Conservation (phyloP, 441 rosid genomes). For the Populus trichocarpa region DNA sequence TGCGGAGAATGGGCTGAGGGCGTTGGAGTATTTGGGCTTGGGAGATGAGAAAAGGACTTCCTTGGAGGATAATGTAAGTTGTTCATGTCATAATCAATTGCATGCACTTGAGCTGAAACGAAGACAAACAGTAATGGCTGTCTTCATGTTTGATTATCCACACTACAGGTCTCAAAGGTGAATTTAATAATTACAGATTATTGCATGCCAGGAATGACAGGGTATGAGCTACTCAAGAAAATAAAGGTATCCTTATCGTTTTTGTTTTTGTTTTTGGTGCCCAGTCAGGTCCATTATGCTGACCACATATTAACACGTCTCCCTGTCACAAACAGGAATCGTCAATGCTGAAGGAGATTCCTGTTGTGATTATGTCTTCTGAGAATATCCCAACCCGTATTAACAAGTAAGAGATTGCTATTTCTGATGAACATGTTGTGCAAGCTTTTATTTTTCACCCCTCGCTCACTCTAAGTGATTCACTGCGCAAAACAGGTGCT, state of each 20-base stretch:
- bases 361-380: conserved; percentile 84
- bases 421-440: not conserved
- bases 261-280: not conserved
- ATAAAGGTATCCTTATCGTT: conserved; percentile 44
- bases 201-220: conserved; percentile 95
- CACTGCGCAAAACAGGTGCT: conserved; percentile 42
- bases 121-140: not conserved
- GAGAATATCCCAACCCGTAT: conserved; percentile 73
- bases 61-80: conserved; percentile 23
- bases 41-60: conserved; percentile 34
- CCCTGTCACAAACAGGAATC: conserved; percentile 52
- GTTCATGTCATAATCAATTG: not conserved
- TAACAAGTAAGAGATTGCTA: conserved; percentile 43
- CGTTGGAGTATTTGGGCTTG: conserved; percentile 67
- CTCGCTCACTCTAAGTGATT: not conserved
- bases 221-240: conserved; percentile 79
- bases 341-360: conserved; percentile 61
- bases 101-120: not conserved
- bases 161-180: conserved; percentile 52
- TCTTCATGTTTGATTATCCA: not conserved
- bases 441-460: not conserved
- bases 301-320: not conserved
- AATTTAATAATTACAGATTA: conserved; percentile 80
- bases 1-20: conserved; percentile 72
- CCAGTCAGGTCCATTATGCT: not conserved